Percentiles rank a stretch among this genome's conserved stretches.
Evolutionary conservation across 2,329 filamentous ascomycete species (phyloP).

Genomic region (Alternaria sp.): DNA sequence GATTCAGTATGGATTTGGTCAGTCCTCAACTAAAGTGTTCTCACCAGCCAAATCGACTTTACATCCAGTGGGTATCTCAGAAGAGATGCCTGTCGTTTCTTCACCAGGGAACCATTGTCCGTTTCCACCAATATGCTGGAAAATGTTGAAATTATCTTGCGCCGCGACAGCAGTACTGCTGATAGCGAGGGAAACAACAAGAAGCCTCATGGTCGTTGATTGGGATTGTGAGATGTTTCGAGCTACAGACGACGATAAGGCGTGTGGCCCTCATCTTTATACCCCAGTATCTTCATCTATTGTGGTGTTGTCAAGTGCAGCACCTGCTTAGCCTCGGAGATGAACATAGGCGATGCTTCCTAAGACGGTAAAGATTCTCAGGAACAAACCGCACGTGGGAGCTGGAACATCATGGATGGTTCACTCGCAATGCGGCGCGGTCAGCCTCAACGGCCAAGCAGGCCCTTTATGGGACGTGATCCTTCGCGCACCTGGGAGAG

Average conservation of each 20-base stretch:
- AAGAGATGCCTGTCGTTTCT: slow-evolving; percentile 65
- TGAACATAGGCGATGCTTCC: slow-evolving; percentile 34
- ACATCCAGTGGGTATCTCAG: slow-evolving; percentile 65
- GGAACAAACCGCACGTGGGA: slow-evolving; percentile 16
- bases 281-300: neutral
- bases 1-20: neutral
- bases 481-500: slow-evolving; percentile 3
- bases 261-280: slow-evolving; percentile 11
- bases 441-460: slow-evolving; percentile 7
- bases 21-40: neutral
- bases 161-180: slow-evolving; percentile 20
- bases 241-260: neutral
- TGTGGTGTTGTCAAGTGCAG: neutral
- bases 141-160: slow-evolving; percentile 40
- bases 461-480: slow-evolving; percentile 1
- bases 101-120: slow-evolving; percentile 51
- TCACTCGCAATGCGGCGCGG: neutral
- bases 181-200: slow-evolving; percentile 25
- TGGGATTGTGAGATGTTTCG: neutral
- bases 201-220: slow-evolving; percentile 29
- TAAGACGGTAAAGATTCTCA: slow-evolving; percentile 24
- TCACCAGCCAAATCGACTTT: slow-evolving; percentile 63
- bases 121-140: slow-evolving; percentile 52
- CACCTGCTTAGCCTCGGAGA: slow-evolving; percentile 29
- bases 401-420: slow-evolving; percentile 9